These are phyloP conservation scores for Fistulifera pelliculosa DNA, from an alignment of 108 stramenopile genomes.

Conservation along the genomic window DNA sequence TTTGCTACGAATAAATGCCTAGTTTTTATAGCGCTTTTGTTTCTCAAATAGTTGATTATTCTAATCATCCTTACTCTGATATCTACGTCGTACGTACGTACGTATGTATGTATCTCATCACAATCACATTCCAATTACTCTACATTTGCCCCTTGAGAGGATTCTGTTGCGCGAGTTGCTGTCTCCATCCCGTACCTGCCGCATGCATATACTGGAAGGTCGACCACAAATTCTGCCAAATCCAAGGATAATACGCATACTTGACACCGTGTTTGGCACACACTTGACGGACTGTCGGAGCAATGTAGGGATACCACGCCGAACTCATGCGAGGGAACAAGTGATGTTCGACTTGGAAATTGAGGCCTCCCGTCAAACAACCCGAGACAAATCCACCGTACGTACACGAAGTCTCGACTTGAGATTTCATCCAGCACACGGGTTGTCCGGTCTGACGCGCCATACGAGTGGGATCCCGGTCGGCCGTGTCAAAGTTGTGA, in stretches of 20 bases:
- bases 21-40: no score
- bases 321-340: slow-evolving; percentile 86
- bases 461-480: slow-evolving; percentile 65
- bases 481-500: slow-evolving; percentile 89
- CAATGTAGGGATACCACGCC: slow-evolving; percentile 96
- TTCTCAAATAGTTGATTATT: no score
- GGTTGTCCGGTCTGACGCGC: slow-evolving; percentile 48
- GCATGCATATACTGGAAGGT: slow-evolving; percentile 76
- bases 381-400: slow-evolving; percentile 84
- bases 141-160: slow-evolving; percentile 42
- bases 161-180: slow-evolving; percentile 13
- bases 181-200: slow-evolving; percentile 67
- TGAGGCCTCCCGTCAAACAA: slow-evolving; percentile 82
- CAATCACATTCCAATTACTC: neutral
- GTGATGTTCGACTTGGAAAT: slow-evolving; percentile 94
- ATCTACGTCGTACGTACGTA: no score
- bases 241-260: slow-evolving; percentile 85
- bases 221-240: slow-evolving; percentile 66
- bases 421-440: slow-evolving; percentile 84
- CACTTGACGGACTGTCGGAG: slow-evolving; percentile 87
- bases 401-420: slow-evolving; percentile 86
- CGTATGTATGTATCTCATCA: no score
- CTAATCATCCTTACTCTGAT: no score
- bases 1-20: no score
- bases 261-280: slow-evolving; percentile 89